Evolutionary conservation across 345 rosid genomes (phyloP).

Genomic region (Euphorbia pulcherrima): DNA sequence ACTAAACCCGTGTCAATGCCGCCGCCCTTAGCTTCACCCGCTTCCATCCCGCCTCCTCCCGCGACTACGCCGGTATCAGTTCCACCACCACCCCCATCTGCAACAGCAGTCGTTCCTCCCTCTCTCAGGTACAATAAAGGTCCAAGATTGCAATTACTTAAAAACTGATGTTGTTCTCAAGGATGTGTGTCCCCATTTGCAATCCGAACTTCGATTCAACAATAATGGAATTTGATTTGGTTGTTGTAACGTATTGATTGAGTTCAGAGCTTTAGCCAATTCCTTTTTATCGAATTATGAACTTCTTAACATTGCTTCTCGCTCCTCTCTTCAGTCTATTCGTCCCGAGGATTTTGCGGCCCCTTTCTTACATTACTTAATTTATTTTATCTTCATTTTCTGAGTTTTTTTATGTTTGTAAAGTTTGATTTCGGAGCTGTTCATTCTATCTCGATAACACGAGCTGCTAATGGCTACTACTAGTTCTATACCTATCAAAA

Average conservation of each 20-base stretch:
- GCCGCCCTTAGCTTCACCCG: slow-evolving; percentile 13
- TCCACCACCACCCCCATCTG: slow-evolving; percentile 23
- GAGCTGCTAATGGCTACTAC: background rate
- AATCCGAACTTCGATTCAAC: too few relatives aligned
- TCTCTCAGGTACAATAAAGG: slow-evolving; percentile 43
- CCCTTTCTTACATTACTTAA: too few relatives aligned
- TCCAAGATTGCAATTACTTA: slow-evolving; percentile 46
- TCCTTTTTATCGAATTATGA: slow-evolving; percentile 39
- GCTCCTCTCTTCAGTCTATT: too few relatives aligned
- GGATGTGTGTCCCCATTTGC: slow-evolving; percentile 36
- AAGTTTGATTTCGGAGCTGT: slow-evolving; percentile 4
- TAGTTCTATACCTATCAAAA: too few relatives aligned
- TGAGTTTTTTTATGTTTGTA: background rate
- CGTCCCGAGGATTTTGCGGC: too few relatives aligned
- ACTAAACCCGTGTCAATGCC: too few relatives aligned
- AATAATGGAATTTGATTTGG: too few relatives aligned
- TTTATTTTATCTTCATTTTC: background rate
- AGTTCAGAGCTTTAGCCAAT: too few relatives aligned
- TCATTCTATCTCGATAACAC: background rate
- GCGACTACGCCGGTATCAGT: slow-evolving; percentile 8
- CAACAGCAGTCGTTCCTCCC: slow-evolving; percentile 2
- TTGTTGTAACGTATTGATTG: too few relatives aligned
- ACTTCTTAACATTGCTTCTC: background rate
- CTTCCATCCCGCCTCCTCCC: background rate
- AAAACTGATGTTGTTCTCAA: slow-evolving; percentile 36